Evolutionary conservation across 306 rosid genomes (phyloP), one percentile per base, ranked within the genome.

Genomic region (Corylus heterophylla): DNA sequence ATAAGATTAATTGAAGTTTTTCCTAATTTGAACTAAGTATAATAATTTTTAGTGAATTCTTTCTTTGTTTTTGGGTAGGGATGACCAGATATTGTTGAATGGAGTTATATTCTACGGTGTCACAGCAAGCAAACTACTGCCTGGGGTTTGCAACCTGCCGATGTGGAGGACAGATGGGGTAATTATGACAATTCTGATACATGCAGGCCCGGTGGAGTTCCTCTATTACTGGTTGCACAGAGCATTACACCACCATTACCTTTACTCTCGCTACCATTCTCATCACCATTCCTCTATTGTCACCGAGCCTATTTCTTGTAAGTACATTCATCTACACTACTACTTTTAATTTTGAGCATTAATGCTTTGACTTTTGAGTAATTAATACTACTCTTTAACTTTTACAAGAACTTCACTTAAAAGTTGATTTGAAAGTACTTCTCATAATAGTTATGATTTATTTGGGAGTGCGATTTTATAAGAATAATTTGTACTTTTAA

Each of bases 251-350:
- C 89, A 85, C 71, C 89, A 83, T 74, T 88, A 31, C 14, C 91
- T 88, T 8, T 88, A 88, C 59, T 81, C 86, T 59, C 87, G 87
- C 73, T 85, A 85, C 63, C 91, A 88, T 52, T 88, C 91, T 12
- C 91, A 85, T 17, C 91, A 88, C 52, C 91, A 88, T 54, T 85
- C 89, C 62, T 88, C 91, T 18, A 78, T 88, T 47, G 87, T 83
- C 77, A 88, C 89, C 1, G 86, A 88, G 84, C 91, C 91, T 5
- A 88, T 83, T 29, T 75, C 89, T 2, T 83, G 91, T 88, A 76
- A 80, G 89, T 45, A 7, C 22, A 17, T 8, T 0, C 11, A 49
- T 42, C 45, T 42, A 42, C 45, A 42, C 45, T 31, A 31, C 35
- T 31, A 31, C 35, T 31, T 2, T 31, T 2, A 31, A 3, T 31